phyloP scores from a whole-genome alignment of 768 basidiomycete genomes.

The Hericium erinaceus region DNA sequence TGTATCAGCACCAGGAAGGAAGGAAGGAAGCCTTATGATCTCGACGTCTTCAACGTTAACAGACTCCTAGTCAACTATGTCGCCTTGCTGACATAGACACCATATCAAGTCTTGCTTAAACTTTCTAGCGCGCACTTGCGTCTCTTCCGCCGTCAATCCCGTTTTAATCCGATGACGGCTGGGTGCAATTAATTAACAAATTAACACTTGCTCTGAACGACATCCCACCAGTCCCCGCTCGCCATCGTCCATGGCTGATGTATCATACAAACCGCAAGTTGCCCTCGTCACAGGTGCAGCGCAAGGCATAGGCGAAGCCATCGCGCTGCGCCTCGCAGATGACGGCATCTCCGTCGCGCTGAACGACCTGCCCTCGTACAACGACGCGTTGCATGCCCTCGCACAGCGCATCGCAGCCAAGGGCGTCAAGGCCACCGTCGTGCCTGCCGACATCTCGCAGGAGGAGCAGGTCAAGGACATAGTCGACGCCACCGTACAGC shows the following conservation, averaged over 20 bases:
- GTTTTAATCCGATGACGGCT: too few relatives aligned
- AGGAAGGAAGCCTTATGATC: too few relatives aligned
- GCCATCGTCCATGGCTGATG: background rate
- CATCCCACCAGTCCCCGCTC: background rate
- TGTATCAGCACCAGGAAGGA: too few relatives aligned
- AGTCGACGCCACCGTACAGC: background rate
- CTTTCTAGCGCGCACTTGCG: too few relatives aligned
- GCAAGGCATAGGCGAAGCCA: slow-evolving; percentile 40
- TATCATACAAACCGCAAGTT: slow-evolving; percentile 9
- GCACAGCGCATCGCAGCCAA: background rate
- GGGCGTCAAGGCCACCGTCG: background rate
- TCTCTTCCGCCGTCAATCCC: too few relatives aligned
- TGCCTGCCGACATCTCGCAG: background rate
- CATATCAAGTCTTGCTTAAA: too few relatives aligned
- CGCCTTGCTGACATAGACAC: too few relatives aligned
- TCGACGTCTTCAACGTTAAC: too few relatives aligned
- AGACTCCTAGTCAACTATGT: too few relatives aligned
- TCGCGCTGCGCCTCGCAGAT: slow-evolving; percentile 35
- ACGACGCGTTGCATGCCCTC: background rate
- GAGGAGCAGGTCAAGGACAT: background rate
- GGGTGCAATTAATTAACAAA: too few relatives aligned
- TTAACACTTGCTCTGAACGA: too few relatives aligned
- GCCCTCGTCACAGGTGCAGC: slow-evolving; percentile 37
- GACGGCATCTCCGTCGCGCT: slow-evolving; percentile 40
- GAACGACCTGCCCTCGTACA: slow-evolving; percentile 23